These are phyloP conservation scores for Aspergillus leporis DNA, from an alignment of 495 filamentous ascomycete genomes.

Conservation along the genomic window DNA sequence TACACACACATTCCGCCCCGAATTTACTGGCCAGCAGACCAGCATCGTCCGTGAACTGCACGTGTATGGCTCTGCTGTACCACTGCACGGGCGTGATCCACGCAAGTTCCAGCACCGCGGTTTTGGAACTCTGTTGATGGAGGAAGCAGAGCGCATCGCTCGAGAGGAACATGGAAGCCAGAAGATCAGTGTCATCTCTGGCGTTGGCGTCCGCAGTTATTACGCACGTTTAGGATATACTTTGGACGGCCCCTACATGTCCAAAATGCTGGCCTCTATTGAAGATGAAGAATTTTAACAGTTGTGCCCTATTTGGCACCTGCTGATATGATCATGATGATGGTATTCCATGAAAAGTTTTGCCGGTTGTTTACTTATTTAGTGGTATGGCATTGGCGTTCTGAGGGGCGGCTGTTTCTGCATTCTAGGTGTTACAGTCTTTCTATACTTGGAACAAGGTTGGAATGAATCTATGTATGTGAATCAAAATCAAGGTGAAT, in stretches of 20 bases:
- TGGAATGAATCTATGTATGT: background rate
- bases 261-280: conserved; percentile 59
- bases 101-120: conserved; percentile 98
- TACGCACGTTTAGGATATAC: conserved; percentile 90
- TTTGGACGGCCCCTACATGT: conserved; percentile 90
- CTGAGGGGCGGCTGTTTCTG: background rate
- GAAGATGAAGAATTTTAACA: conserved; percentile 39
- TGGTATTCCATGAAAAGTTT: conserved; percentile 11
- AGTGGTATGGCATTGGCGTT: conserved; percentile 1
- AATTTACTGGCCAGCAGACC: conserved; percentile 81
- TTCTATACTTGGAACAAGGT: background rate
- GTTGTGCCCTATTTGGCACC: background rate
- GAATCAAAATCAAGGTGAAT: background rate
- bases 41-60: conserved; percentile 93
- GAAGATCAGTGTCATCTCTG: conserved; percentile 95
- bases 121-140: conserved; percentile 94
- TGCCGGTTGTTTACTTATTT: background rate
- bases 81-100: conserved; percentile 88
- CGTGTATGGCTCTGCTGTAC: conserved; percentile 94
- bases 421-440: background rate
- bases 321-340: conserved; percentile 18
- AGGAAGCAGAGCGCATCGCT: conserved; percentile 94
- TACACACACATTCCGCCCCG: conserved; percentile 86
- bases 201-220: conserved; percentile 91
- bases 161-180: conserved; percentile 87